Base-by-base conservation (phyloP, 306 rosid species). In the Astragalus membranaceus region DNA sequence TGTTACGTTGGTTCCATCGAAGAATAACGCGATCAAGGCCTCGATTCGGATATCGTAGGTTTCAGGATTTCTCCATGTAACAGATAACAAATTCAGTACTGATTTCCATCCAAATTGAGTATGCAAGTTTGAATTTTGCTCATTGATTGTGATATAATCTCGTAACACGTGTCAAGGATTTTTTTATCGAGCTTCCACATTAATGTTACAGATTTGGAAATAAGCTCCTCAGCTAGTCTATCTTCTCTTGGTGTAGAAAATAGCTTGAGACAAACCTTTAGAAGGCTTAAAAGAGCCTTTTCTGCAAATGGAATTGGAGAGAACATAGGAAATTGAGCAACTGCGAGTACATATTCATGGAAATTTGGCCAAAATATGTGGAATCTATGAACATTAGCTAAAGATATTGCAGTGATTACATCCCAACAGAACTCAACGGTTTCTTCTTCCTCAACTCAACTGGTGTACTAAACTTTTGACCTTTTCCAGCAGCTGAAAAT, bases 161-260 rank as follows among this genome's bases (percentile, higher is more conserved):
- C 92, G 10, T 80, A 75, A 46, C 95, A 91, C 8, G 85, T 88
- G 69, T 94, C 97, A 0, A 88, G 86, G 53, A 88, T 79, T 65
- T 94, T 95, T 78, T 85, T 90, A 44, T 94, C 97, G 30, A 94
- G 95, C 88, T 83, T 90, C 97, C 97, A 88, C 96, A 84, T 94
- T 69, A 88, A 67, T 23, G 87, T 90, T 76, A 90, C 87, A 2
- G 97, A 90, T 86, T 88, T 93, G 89, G 88, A 93, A 43, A 93
- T 84, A 61, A 85, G 78, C 76, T 93, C 98, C 71, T 90, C 97
- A 0, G 92, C 75, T 77, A 42, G 8, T 72, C 84, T 94, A 15
- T 88, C 96, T 4, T 73, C 84, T 50, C 70, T 81, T 32, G 36
- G 75, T 12, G 86, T 55, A 8, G 88, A 81, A 26, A 94, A 85